Percentiles rank a stretch among this genome's conserved stretches.
Evolutionary conservation across 371 early-diverging fungal species (phyloP).

Genomic region (Mucor circinelloides): DNA sequence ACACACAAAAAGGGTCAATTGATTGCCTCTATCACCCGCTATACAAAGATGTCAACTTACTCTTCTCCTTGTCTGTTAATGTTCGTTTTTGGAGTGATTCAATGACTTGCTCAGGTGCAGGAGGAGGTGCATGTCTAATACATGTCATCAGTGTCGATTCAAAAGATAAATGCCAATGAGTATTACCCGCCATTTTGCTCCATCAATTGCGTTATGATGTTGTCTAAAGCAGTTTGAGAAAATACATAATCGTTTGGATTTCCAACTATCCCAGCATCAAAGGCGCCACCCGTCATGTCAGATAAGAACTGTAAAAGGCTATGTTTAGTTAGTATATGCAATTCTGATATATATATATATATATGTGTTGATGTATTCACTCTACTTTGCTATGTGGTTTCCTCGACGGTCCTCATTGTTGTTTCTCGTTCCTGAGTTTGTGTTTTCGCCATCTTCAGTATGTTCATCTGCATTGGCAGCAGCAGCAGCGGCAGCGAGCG

Average conservation of each 20-base stretch:
- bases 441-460: conserved; percentile 1
- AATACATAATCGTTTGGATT: conserved; percentile 71
- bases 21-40: neutral
- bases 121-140: conserved; percentile 66
- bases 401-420: conserved; percentile 13
- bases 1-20: neutral
- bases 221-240: conserved; percentile 66
- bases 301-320: conserved; percentile 44
- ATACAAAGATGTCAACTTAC: conserved; percentile 12
- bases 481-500: neutral
- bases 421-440: neutral
- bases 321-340: neutral
- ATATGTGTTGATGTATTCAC: too few relatives aligned
- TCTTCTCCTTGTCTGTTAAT: conserved; percentile 56
- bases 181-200: conserved; percentile 64
- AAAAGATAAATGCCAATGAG: neutral
- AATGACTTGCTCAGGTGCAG: conserved; percentile 69
- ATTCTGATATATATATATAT: neutral
- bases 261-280: conserved; percentile 43
- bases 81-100: conserved; percentile 49
- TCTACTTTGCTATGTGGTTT: conserved; percentile 29
- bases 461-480: neutral
- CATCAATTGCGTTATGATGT: conserved; percentile 82
- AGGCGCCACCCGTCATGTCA: conserved; percentile 34
- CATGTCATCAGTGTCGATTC: neutral